phyloP scores from a whole-genome alignment of 805 yeast genomes.

The Kluyveromyces aestuarii region DNA sequence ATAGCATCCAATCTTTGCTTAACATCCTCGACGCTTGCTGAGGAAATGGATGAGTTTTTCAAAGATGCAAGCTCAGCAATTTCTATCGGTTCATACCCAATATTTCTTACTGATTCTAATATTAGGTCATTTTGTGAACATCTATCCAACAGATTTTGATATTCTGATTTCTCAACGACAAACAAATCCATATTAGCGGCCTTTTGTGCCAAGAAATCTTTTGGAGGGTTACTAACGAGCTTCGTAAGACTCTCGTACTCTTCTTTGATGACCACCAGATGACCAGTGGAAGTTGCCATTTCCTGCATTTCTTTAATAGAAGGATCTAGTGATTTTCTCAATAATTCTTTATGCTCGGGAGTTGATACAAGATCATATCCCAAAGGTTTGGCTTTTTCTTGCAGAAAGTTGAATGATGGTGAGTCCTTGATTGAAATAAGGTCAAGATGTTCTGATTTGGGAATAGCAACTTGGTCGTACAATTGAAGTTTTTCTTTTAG shows the following conservation, averaged over 20 bases:
- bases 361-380: constrained; percentile 16
- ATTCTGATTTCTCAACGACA: constrained; percentile 10
- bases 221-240: constrained; percentile 13
- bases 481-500: constrained; percentile 6
- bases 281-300: constrained; percentile 10
- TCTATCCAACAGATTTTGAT: constrained; percentile 6
- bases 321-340: constrained; percentile 9
- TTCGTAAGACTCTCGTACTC: constrained; percentile 9
- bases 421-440: not conserved
- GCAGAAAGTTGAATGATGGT: constrained; percentile 20
- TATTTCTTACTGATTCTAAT: constrained; percentile 7
- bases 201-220: constrained; percentile 19
- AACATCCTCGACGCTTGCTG: constrained; percentile 4
- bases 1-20: constrained; percentile 4
- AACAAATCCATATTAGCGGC: constrained; percentile 14
- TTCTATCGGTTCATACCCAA: constrained; percentile 13
- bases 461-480: constrained; percentile 13
- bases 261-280: constrained; percentile 13
- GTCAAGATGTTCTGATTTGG: constrained; percentile 6
- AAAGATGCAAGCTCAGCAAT: constrained; percentile 7
- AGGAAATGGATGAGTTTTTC: constrained; percentile 2
- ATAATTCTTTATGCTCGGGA: constrained; percentile 9
- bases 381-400: constrained; percentile 17
- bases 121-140: constrained; percentile 6
- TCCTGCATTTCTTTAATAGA: constrained; percentile 7